A percentile compares a stretch with the other conserved stretches of the same genome.
phyloP scores from a whole-genome alignment of 192 early-diverging fungal genomes.

The Spizellomyces punctatus region DNA sequence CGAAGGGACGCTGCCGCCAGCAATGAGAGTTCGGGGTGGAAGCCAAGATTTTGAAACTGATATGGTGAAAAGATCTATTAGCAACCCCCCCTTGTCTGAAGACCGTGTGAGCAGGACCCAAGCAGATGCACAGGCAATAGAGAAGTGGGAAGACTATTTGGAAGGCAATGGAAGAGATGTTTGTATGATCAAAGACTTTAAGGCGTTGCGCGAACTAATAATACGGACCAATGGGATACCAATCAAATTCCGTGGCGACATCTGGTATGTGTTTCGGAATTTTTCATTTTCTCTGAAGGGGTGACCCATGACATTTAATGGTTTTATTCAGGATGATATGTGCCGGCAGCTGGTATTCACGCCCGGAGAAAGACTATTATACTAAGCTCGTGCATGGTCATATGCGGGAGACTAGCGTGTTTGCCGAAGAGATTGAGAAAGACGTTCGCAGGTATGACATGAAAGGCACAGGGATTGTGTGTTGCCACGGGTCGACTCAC shows the following conservation, averaged over 20 bases:
- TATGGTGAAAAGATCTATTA: neutral
- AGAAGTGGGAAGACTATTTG: constrained; percentile 52
- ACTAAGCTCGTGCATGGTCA: constrained; percentile 40
- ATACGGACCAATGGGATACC: constrained; percentile 51
- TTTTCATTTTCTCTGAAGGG: neutral
- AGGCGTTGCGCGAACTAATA: constrained; percentile 48
- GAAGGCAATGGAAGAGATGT: constrained; percentile 52
- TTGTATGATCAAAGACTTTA: constrained; percentile 54
- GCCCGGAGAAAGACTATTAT: constrained; percentile 52
- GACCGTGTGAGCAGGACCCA: constrained; percentile 17
- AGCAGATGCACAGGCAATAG: constrained; percentile 14
- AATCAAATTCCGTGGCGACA: constrained; percentile 48
- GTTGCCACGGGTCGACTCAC: constrained; percentile 6
- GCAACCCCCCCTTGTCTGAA: neutral
- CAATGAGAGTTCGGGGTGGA: constrained; percentile 11
- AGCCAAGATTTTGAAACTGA: constrained; percentile 12
- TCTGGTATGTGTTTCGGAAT: constrained; percentile 41
- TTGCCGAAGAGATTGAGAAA: constrained; percentile 67
- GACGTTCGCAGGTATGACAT: constrained; percentile 52
- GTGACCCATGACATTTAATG: neutral
- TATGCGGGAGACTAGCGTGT: constrained; percentile 37
- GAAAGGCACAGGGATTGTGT: neutral
- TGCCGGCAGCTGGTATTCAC: constrained; percentile 56
- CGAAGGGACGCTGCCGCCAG: constrained; percentile 19
- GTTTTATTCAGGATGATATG: constrained; percentile 46